A percentile compares a stretch with the other conserved stretches of the same genome.
phyloP scores from a whole-genome alignment of 2,329 filamentous ascomycete species.

The Stagonosporopsis chrysanthemi region DNA sequence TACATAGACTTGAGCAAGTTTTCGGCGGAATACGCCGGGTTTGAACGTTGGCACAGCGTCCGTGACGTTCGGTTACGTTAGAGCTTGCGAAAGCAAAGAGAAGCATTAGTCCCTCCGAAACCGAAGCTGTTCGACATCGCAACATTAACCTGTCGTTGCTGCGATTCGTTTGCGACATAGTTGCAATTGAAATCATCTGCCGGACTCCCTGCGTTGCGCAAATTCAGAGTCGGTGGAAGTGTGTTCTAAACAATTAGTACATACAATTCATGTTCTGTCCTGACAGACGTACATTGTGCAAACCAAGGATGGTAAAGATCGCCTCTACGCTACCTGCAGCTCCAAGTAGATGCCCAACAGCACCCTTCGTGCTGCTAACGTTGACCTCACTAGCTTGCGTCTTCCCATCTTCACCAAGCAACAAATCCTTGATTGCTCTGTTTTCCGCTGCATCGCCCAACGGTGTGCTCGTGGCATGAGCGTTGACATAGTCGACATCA shows the following conservation, averaged over 20 bases:
- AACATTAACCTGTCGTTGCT: slow-evolving; percentile 73
- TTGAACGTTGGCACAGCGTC: background rate
- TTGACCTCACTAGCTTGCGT: slow-evolving; percentile 70
- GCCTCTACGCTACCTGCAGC: slow-evolving; percentile 92
- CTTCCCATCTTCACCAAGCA: slow-evolving; percentile 76
- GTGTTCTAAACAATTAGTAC: slow-evolving; percentile 63
- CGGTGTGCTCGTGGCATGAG: slow-evolving; percentile 87
- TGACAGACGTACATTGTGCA: slow-evolving; percentile 71
- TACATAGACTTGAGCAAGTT: background rate
- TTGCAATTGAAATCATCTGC: slow-evolving; percentile 78
- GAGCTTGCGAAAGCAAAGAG: slow-evolving; percentile 73
- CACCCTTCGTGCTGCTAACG: slow-evolving; percentile 92
- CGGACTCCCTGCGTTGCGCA: slow-evolving; percentile 67
- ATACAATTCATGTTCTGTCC: background rate
- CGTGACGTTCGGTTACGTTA: slow-evolving; percentile 21
- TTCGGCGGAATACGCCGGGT: background rate
- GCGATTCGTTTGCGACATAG: slow-evolving; percentile 76
- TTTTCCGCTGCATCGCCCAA: slow-evolving; percentile 92
- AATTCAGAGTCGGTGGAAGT: slow-evolving; percentile 86
- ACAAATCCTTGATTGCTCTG: slow-evolving; percentile 76
- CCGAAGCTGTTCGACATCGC: slow-evolving; percentile 96
- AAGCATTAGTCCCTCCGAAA: slow-evolving; percentile 96
- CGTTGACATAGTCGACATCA: slow-evolving; percentile 89
- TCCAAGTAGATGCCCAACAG: slow-evolving; percentile 88
- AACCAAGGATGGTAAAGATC: slow-evolving; percentile 80